Percentiles rank a stretch among this genome's conserved stretches.
Evolutionary conservation across 176 grass and related monocot species (phyloP).

Genomic region (Cenchrus fungigraminus): DNA sequence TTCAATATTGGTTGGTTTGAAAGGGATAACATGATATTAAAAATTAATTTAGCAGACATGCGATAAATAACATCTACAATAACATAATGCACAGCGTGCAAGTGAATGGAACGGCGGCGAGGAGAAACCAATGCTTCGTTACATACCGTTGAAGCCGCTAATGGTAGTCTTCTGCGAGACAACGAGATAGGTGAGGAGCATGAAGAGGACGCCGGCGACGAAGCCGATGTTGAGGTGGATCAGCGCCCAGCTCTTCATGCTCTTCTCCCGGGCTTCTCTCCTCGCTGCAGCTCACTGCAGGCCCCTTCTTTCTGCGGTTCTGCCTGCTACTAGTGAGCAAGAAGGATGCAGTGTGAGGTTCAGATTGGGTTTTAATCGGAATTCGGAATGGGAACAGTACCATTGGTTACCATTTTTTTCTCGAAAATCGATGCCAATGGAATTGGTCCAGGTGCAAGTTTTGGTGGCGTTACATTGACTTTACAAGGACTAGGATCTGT

Average conservation of each 20-base stretch:
- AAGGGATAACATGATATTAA: too few relatives aligned
- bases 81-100: not conserved
- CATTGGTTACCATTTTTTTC: too few relatives aligned
- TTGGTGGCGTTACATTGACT: too few relatives aligned
- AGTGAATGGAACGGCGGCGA: not conserved
- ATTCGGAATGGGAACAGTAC: too few relatives aligned
- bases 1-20: too few relatives aligned
- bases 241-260: not conserved
- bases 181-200: not conserved
- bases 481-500: too few relatives aligned
- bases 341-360: too few relatives aligned
- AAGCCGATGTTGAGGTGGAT: not conserved
- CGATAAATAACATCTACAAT: too few relatives aligned
- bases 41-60: too few relatives aligned
- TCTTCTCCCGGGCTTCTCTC: not conserved
- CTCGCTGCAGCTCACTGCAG: not conserved
- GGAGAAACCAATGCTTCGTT: not conserved
- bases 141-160: not conserved
- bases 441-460: too few relatives aligned
- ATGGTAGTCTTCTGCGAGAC: not conserved
- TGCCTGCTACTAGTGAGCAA: not conserved
- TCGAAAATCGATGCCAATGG: too few relatives aligned
- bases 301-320: not conserved
- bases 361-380: too few relatives aligned
- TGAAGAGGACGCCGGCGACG: not conserved